Evolutionary conservation across 352 stramenopile genomes (phyloP).

Genomic region (Thraustotheca clavata): DNA sequence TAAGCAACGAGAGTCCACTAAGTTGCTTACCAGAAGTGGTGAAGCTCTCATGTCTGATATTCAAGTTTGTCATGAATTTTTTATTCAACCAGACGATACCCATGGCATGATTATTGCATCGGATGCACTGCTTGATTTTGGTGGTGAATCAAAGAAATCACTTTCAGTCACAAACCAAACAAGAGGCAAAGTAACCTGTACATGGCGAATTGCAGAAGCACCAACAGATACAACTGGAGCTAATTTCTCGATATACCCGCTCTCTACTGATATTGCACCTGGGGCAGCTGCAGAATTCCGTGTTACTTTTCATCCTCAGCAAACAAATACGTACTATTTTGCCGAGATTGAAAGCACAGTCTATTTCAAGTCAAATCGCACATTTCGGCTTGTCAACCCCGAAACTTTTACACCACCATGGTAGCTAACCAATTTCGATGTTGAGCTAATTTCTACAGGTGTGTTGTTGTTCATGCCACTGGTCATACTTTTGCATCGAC

Average conservation of each 20-base stretch:
- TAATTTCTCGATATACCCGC: constrained; percentile 67
- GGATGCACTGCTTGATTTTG: constrained; percentile 64
- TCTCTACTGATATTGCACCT: constrained; percentile 66
- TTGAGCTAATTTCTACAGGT: constrained; percentile 19
- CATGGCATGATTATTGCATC: constrained; percentile 43
- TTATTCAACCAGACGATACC: constrained; percentile 52
- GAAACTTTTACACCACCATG: constrained; percentile 87
- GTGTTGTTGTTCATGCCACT: constrained; percentile 48
- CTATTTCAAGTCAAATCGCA: constrained; percentile 90
- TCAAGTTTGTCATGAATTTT: constrained; percentile 78
- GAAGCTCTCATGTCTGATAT: constrained; percentile 69
- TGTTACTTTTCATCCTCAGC: constrained; percentile 68
- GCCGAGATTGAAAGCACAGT: constrained; percentile 82
- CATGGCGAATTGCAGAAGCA: constrained; percentile 46
- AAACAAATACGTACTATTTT: constrained; percentile 85
- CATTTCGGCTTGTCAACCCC: constrained; percentile 90
- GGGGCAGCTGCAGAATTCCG: constrained; percentile 67
- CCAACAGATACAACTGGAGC: not conserved
- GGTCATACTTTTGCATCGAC: constrained; percentile 84
- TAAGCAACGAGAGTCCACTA: not conserved
- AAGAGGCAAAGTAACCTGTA: constrained; percentile 76
- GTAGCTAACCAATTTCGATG: constrained; percentile 9
- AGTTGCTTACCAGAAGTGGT: constrained; percentile 72
- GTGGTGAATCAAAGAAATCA: constrained; percentile 53
- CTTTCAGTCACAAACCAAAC: constrained; percentile 81